These are phyloP conservation scores for Curvularia sp. DNA, from an alignment of 2,329 filamentous ascomycete species.

Conservation along the genomic window DNA sequence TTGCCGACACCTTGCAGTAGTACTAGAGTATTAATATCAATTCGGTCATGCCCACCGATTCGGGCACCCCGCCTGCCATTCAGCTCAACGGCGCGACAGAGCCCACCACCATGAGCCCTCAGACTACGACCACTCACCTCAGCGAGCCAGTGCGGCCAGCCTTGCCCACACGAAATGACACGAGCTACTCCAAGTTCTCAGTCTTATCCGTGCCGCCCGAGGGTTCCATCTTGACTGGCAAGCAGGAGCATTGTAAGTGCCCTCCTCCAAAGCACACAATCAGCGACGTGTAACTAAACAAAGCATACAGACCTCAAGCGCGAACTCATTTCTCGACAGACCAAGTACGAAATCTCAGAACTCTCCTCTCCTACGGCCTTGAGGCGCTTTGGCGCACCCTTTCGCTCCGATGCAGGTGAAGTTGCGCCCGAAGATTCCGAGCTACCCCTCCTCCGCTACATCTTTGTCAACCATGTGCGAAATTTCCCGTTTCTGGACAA, in stretches of 20 bases:
- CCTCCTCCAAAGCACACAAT: conserved; percentile 3
- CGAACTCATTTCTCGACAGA: conserved; percentile 90
- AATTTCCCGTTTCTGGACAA: conserved; percentile 98
- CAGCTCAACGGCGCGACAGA: conserved; percentile 43
- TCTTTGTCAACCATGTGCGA: conserved; percentile 96
- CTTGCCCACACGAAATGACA: conserved; percentile 35
- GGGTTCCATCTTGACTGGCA: conserved; percentile 78
- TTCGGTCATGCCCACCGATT: conserved; percentile 34
- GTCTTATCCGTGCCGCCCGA: conserved; percentile 58
- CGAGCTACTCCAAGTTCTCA: conserved; percentile 50
- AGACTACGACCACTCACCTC: conserved; percentile 29
- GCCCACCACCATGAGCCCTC: conserved; percentile 41
- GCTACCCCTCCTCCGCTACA: conserved; percentile 89
- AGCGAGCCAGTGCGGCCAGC: conserved; percentile 33
- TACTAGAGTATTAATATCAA: conserved; percentile 18
- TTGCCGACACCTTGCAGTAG: neutral
- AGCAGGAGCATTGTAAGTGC: conserved; percentile 91
- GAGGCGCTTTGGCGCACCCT: conserved; percentile 93
- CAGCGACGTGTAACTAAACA: conserved; percentile 19
- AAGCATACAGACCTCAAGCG: conserved; percentile 80
- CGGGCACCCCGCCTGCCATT: conserved; percentile 36
- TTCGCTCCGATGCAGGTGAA: conserved; percentile 90
- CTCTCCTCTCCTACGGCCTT: conserved; percentile 94
- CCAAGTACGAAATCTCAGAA: conserved; percentile 87
- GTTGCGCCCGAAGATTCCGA: conserved; percentile 93